A percentile compares a stretch with the other conserved stretches of the same genome.
phyloP scores from a whole-genome alignment of 192 early-diverging fungal species.

The Anaeromyces robustus region DNA sequence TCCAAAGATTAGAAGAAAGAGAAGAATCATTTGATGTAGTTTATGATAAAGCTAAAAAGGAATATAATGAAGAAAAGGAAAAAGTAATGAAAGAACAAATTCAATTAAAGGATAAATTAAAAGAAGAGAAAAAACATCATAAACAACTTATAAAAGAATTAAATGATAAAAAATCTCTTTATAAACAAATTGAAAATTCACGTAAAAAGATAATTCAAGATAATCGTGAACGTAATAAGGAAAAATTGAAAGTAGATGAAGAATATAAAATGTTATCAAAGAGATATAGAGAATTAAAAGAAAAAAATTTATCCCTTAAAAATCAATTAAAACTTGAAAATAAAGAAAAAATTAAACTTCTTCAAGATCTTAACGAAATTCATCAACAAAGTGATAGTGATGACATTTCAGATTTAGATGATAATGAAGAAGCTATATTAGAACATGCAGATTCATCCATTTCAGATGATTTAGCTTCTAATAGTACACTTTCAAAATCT shows the following conservation, averaged over 20 bases:
- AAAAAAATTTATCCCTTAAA: neutral
- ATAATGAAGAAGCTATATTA: neutral
- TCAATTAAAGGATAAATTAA: neutral
- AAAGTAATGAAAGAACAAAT: neutral
- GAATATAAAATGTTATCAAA: neutral
- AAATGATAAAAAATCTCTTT: neutral
- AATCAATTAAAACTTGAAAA: neutral
- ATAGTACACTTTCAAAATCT: neutral
- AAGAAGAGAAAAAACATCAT: neutral
- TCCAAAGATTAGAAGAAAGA: neutral
- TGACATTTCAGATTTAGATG: neutral
- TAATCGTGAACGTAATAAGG: neutral
- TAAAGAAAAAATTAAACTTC: neutral
- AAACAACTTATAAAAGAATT: neutral
- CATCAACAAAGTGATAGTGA: neutral
- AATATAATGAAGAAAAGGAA: neutral
- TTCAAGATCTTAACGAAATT: neutral
- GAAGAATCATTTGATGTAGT: neutral
- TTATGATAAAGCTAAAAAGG: neutral
- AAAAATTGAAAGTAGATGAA: neutral
- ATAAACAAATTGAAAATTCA: neutral
- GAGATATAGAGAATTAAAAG: neutral
- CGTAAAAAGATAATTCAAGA: neutral
- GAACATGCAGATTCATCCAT: neutral
- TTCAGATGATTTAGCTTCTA: neutral